Evolutionary conservation across 2,329 filamentous ascomycete genomes (phyloP).

Genomic region (Talaromyces funiculosus): DNA sequence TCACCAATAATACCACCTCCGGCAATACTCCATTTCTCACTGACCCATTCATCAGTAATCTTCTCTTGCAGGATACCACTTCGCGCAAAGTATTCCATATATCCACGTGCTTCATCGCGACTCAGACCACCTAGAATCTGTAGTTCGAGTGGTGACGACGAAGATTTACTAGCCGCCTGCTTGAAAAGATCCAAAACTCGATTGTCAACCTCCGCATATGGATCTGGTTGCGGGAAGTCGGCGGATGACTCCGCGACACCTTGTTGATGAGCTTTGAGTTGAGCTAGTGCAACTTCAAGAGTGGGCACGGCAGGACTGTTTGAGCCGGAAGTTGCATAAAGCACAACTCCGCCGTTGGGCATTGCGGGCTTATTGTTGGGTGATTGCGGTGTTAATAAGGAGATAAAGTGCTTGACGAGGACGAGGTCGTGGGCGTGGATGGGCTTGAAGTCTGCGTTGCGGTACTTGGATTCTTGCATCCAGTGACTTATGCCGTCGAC

Average conservation of each 20-base stretch:
- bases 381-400: slow-evolving; percentile 49
- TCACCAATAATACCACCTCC: slow-evolving; percentile 80
- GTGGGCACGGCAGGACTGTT: slow-evolving; percentile 62
- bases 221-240: slow-evolving; percentile 44
- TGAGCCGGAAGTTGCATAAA: slow-evolving; percentile 68
- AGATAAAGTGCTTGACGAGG: slow-evolving; percentile 68
- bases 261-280: slow-evolving; percentile 42
- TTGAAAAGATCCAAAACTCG: slow-evolving; percentile 45
- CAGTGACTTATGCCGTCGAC: slow-evolving; percentile 76
- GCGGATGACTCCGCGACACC: slow-evolving; percentile 32
- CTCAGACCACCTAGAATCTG: slow-evolving; percentile 61
- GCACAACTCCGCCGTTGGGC: slow-evolving; percentile 70
- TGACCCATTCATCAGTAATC: slow-evolving; percentile 65
- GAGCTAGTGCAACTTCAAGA: slow-evolving; percentile 61
- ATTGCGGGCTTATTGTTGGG: slow-evolving; percentile 29
- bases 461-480: slow-evolving; percentile 74
- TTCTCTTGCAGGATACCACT: slow-evolving; percentile 70
- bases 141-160: slow-evolving; percentile 39
- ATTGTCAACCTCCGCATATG: slow-evolving; percentile 49
- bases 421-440: slow-evolving; percentile 84
- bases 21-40: slow-evolving; percentile 76
- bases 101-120: slow-evolving; percentile 66
- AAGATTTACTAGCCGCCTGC: slow-evolving; percentile 18
- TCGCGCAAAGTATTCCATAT: slow-evolving; percentile 91
- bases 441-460: slow-evolving; percentile 60